Conservation (phyloP, 371 early-diverging fungal genomes). For the Mucor plumbeus region DNA sequence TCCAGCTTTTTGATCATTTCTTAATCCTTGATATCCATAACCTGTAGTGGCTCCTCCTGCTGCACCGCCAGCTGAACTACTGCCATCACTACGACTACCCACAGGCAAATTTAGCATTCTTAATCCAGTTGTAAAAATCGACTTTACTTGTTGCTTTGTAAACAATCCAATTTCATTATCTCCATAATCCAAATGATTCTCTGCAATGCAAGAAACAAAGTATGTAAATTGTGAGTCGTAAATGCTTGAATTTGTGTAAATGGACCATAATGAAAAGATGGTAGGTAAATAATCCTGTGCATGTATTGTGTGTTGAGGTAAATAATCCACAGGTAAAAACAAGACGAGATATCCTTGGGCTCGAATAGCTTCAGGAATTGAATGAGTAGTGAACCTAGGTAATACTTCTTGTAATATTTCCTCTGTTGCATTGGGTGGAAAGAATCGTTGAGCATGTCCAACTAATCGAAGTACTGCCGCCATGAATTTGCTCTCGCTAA, state of each 20-base stretch:
- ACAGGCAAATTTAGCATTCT: conserved; percentile 82
- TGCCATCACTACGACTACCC: conserved; percentile 63
- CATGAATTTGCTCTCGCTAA: conserved; percentile 56
- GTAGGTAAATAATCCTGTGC: conserved; percentile 78
- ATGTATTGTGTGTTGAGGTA: conserved; percentile 37
- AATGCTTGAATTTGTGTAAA: conserved; percentile 57
- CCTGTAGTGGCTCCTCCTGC: conserved; percentile 48
- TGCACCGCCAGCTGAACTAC: conserved; percentile 36
- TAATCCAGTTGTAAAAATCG: conserved; percentile 73
- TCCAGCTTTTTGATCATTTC: conserved; percentile 49
- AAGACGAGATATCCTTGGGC: conserved; percentile 64
- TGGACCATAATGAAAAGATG: conserved; percentile 81
- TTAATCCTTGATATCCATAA: conserved; percentile 35
- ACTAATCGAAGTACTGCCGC: conserved; percentile 35
- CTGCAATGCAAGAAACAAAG: conserved; percentile 72
- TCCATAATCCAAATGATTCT: conserved; percentile 50
- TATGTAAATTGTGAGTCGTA: conserved; percentile 73
- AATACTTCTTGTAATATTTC: conserved; percentile 80
- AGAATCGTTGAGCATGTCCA: conserved; percentile 62
- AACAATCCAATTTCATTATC: conserved; percentile 58
- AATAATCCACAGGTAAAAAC: conserved; percentile 60
- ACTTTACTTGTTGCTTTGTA: conserved; percentile 68
- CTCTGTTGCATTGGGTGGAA: conserved; percentile 62
- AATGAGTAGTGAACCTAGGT: conserved; percentile 67
- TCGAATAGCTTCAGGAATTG: conserved; percentile 53